These are phyloP conservation scores for Crithidia thermophila DNA, from an alignment of 208 protist species.

Conservation along the genomic window DNA sequence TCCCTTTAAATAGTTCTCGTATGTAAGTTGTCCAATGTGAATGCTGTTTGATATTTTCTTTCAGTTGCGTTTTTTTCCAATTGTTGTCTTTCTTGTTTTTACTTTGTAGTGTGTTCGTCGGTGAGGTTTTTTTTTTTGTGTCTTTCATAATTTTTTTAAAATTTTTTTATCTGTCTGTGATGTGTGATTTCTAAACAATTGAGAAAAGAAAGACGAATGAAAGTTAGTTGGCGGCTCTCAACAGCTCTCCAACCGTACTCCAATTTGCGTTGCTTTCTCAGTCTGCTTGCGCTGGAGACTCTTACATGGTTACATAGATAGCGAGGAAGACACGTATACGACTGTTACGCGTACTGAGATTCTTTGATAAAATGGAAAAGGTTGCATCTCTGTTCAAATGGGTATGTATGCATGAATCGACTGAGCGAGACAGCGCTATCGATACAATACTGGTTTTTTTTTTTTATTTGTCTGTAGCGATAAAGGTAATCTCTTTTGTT, in stretches of 20 bases:
- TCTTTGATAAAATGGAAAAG: no score
- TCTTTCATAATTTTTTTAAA: background rate
- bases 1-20: background rate
- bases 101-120: background rate
- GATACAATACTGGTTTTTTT: background rate
- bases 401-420: background rate
- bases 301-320: no score
- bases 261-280: no score
- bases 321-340: no score
- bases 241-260: no score
- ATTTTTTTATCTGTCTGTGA: background rate
- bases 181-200: no score
- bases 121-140: constrained; percentile 3
- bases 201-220: no score
- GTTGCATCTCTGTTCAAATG: no score
- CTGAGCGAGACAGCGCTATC: background rate
- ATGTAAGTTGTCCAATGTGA: background rate
- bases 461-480: background rate
- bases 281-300: no score
- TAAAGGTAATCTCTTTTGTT: background rate
- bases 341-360: no score
- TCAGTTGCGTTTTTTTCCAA: background rate
- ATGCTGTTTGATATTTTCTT: background rate
- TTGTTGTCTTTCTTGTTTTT: background rate
- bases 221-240: no score